Base-by-base conservation (phyloP, 2,329 filamentous ascomycete genomes). In the Hymenoscyphus occultus region DNA sequence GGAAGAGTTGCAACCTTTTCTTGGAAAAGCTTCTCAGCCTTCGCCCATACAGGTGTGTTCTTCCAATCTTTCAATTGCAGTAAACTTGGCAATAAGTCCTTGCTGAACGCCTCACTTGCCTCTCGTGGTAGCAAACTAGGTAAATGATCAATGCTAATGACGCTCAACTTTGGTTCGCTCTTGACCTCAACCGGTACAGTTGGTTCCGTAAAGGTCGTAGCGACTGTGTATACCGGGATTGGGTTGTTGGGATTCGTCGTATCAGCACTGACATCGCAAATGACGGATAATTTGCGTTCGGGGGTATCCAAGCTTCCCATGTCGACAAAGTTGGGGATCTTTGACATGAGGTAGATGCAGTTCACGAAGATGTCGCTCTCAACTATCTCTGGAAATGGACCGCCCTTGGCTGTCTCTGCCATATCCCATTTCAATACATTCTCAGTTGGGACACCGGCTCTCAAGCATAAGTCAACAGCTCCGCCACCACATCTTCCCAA, bases 141-240 rank as follows among this genome's bases (percentile, higher is more conserved):
- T 61, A 96, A 83, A 75, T 96, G 92, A 77, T 96, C 91, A 74
- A 96, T 95, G 76, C 87, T 90, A 78, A 97, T 96, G 71, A 97
- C 91, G 59, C 85, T 88, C 64, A 97, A 79, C 80, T 63, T 80
- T 76, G 75, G 73, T 54, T 82, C 79, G 58, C 78, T 82, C 73
- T 80, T 85, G 69, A 83, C 86, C 40, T 86, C 80, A 31, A 95
- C 90, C 0, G 88, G 84, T 0, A 96, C 88, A 0, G 92, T 97
- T n/a, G 93, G 94, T 75, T 91, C 87, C 75, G 88, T 86, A 76
- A 97, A 97, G 28, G 92, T 95, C 59, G 91, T 97, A 77, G 91
- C 91, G 75, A 90, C 86, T 70, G 84, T 83, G 82, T 96, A 97
- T 75, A 97, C 88, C 31, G 93, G 93, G 63, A 93, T 86, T 3